A percentile compares a stretch with the other conserved stretches of the same genome.
Evolutionary conservation across 2,329 filamentous ascomycete genomes (phyloP).

Genomic region (Neofusicoccum ribis): DNA sequence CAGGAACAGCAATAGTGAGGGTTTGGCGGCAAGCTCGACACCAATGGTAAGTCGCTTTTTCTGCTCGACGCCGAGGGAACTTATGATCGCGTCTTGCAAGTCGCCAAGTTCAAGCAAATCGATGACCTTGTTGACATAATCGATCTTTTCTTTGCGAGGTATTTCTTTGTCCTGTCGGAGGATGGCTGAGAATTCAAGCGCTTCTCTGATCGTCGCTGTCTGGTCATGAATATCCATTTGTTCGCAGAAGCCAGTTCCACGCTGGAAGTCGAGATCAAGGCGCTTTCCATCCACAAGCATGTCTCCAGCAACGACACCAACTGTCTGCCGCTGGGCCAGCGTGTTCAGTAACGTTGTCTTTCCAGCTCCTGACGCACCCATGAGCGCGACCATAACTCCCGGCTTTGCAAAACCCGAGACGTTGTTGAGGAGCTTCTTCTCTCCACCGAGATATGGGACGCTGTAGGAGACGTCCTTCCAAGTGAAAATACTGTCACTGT

Average conservation of each 20-base stretch:
- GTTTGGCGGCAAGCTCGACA: constrained; percentile 73
- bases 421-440: constrained; percentile 63
- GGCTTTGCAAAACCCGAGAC: constrained; percentile 66
- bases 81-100: constrained; percentile 71
- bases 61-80: constrained; percentile 82
- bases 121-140: constrained; percentile 61
- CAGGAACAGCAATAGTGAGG: constrained; percentile 80
- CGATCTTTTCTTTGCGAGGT: not conserved
- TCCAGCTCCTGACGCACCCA: constrained; percentile 72
- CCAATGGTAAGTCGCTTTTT: constrained; percentile 79
- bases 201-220: constrained; percentile 77
- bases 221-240: constrained; percentile 85
- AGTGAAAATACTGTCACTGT: constrained; percentile 40
- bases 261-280: constrained; percentile 58
- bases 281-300: constrained; percentile 66
- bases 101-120: constrained; percentile 74
- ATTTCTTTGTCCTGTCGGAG: constrained; percentile 54
- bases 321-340: constrained; percentile 63
- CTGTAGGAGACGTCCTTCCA: constrained; percentile 59
- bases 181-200: constrained; percentile 73
- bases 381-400: constrained; percentile 74
- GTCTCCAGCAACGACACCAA: constrained; percentile 55
- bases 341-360: constrained; percentile 85
- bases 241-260: constrained; percentile 76
- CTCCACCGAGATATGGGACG: constrained; percentile 66